Evolutionary conservation across 1,284 basidiomycete genomes (phyloP), one percentile per base, ranked within the genome.

Genomic region (Puccinia hordei): DNA sequence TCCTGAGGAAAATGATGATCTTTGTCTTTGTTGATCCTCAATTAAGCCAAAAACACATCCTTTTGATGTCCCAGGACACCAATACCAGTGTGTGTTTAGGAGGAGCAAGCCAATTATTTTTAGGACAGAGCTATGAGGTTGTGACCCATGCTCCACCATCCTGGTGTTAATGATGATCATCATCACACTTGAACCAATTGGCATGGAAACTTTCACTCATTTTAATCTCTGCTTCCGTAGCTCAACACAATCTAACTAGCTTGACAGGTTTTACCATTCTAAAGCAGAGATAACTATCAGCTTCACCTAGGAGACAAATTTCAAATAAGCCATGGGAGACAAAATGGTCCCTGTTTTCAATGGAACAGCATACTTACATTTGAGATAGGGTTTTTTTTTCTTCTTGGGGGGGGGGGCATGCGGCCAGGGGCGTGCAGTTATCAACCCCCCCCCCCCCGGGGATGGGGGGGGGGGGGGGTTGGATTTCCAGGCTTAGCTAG

Each of bases 291-390:
- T 98, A 96, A 84, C 94, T 96, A 0, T 96, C 94, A 1, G 97
- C 97, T 0, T 95, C 97, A 84, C 99, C 97, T 61, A 99, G 88
- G 69, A 99, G 87, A 83, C 93, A 94, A 84, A 99, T 95, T 12
- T 97, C 97, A 0, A 94, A 92, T 86, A 99, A 90, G 33, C 97
- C 97, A 33, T 93, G 91, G 81, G 93, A 93, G 76, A 93, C 93
- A 0, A 95, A 96, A 84, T 98, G 97, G 74, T 94, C 97, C 86
- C 93, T 93, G 53, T 92, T 90, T 5, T 94, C 95, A 0, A 92
- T 90, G 82, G n/a, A n/a, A n/a, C n/a, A n/a, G n/a, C n/a, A n/a
- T n/a, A n/a, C n/a, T n/a, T n/a, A n/a, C n/a, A n/a, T n/a, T n/a
- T n/a, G n/a, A n/a, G n/a, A n/a, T n/a, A n/a, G n/a, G n/a, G n/a